phyloP scores from a whole-genome alignment of 805 yeast species.

The Komagataella populi region DNA sequence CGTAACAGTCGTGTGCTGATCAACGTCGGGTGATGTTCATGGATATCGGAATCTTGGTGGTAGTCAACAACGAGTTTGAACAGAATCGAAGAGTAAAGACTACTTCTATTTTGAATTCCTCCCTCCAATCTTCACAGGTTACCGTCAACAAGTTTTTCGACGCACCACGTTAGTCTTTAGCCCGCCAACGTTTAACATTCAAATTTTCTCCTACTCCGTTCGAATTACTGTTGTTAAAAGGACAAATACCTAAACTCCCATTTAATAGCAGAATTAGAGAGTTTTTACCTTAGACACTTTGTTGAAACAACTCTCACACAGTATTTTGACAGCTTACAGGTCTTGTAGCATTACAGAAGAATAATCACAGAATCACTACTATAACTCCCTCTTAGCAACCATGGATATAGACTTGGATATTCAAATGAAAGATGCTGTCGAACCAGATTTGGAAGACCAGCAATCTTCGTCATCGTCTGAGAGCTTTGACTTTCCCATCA shows the following conservation, averaged over 20 bases:
- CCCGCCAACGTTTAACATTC: not conserved
- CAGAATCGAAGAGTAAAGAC: not conserved
- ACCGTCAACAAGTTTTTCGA: not conserved
- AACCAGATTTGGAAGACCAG: slow-evolving; percentile 12
- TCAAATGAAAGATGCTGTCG: slow-evolving; percentile 72
- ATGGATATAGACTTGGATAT: slow-evolving; percentile 76
- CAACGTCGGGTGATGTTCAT: not conserved
- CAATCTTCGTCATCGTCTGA: slow-evolving; percentile 17
- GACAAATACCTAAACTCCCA: not conserved
- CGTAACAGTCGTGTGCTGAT: not conserved
- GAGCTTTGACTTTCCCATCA: slow-evolving; percentile 11
- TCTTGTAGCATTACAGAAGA: not conserved
- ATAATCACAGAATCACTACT: not conserved
- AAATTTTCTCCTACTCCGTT: not conserved
- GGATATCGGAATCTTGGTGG: not conserved
- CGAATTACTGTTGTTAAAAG: not conserved
- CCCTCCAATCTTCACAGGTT: not conserved
- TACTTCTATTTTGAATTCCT: not conserved
- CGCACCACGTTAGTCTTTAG: not conserved
- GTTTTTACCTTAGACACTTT: not conserved
- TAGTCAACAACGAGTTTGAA: not conserved
- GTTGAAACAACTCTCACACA: not conserved
- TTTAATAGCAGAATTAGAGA: not conserved
- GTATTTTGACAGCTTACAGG: not conserved
- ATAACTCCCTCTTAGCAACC: slow-evolving; percentile 1